Percentiles rank a stretch among this genome's conserved stretches.
Evolutionary conservation across 2,329 filamentous ascomycete genomes (phyloP).

Genomic region (Amauroascus niger): DNA sequence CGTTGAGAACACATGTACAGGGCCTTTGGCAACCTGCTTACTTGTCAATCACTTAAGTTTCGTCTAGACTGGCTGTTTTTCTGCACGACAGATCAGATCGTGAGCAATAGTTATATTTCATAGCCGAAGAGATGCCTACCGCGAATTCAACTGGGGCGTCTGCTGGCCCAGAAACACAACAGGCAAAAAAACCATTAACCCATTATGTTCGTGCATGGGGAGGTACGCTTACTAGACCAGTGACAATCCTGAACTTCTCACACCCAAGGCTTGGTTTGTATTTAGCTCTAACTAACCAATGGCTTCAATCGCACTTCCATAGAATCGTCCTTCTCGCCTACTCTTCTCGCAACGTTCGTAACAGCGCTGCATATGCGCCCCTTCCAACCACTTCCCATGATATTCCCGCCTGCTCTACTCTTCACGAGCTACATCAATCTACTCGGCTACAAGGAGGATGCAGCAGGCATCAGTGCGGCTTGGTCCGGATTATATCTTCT

Average conservation of each 20-base stretch:
- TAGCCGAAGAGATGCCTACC: constrained; percentile 6
- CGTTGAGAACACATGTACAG: no score
- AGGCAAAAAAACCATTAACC: constrained; percentile 32
- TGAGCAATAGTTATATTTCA: no score
- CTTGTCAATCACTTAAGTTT: no score
- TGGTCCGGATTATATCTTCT: constrained; percentile 58
- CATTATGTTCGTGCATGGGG: constrained; percentile 36
- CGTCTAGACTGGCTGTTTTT: no score
- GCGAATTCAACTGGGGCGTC: background rate
- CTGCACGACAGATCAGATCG: no score
- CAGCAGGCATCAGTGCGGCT: constrained; percentile 53
- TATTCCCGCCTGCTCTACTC: constrained; percentile 56
- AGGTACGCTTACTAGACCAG: constrained; percentile 26
- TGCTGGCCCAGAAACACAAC: constrained; percentile 22
- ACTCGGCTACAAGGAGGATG: constrained; percentile 52
- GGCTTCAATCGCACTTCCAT: background rate
- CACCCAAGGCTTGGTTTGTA: background rate
- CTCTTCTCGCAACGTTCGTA: constrained; percentile 55
- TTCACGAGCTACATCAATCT: constrained; percentile 59
- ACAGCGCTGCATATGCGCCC: constrained; percentile 58
- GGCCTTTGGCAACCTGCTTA: no score
- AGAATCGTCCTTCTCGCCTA: constrained; percentile 58
- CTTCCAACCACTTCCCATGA: constrained; percentile 55
- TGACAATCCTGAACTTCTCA: background rate
- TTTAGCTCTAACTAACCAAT: background rate